Evolutionary conservation across 2,329 filamentous ascomycete species (phyloP).

Genomic region (Nothophaeocryptopus gaeumannii): DNA sequence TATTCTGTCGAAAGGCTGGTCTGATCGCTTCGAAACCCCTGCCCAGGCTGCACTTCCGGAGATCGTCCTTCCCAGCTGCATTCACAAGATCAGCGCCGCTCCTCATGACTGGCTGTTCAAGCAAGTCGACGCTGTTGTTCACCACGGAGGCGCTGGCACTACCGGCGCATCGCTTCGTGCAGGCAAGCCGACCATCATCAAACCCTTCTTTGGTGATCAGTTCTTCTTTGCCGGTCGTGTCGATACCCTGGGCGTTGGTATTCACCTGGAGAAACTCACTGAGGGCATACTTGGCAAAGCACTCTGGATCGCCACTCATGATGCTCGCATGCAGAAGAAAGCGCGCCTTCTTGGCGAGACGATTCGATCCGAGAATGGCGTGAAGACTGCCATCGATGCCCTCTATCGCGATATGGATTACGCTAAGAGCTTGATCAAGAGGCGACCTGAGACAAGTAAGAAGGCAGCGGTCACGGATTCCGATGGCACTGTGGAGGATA

Average conservation of each 20-base stretch:
- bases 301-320: constrained; percentile 87
- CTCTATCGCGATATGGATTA: constrained; percentile 96
- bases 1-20: constrained; percentile 96
- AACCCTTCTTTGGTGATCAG: constrained; percentile 97
- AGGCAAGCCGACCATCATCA: constrained; percentile 88
- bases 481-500: constrained; percentile 20
- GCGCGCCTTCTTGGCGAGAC: constrained; percentile 77
- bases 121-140: constrained; percentile 89
- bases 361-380: constrained; percentile 87
- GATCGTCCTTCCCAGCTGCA: constrained; percentile 71
- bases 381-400: constrained; percentile 83
- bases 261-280: constrained; percentile 85
- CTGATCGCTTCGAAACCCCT: constrained; percentile 69
- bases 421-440: constrained; percentile 75
- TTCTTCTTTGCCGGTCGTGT: constrained; percentile 91
- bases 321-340: constrained; percentile 86
- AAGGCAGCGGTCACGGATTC: constrained; percentile 5
- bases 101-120: constrained; percentile 96
- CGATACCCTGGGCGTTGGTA: constrained; percentile 88
- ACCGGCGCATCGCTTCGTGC: constrained; percentile 90
- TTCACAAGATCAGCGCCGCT: constrained; percentile 82
- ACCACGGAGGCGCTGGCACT: constrained; percentile 92
- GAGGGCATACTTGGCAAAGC: constrained; percentile 80
- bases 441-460: constrained; percentile 2
- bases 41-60: constrained; percentile 56